phyloP scores from a whole-genome alignment of 371 early-diverging fungal species.

The Lichtheimia ornata region DNA sequence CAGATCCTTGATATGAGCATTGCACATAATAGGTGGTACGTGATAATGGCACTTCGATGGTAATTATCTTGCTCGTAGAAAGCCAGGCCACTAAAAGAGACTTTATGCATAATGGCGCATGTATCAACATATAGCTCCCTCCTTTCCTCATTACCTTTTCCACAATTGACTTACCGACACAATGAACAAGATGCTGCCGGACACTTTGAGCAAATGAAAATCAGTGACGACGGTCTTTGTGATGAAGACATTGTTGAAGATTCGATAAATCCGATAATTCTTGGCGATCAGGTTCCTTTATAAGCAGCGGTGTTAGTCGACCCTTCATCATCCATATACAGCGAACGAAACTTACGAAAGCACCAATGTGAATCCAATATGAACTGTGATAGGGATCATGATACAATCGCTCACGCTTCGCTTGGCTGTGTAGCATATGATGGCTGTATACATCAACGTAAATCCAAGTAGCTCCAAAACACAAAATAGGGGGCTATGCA shows the following conservation, averaged over 20 bases:
- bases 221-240: constrained; percentile 58
- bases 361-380: constrained; percentile 42
- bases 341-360: constrained; percentile 34
- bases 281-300: constrained; percentile 53
- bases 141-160: too few relatives aligned
- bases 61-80: constrained; percentile 21
- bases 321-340: not conserved
- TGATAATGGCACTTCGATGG: constrained; percentile 37
- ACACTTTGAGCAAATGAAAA: constrained; percentile 53
- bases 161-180: constrained; percentile 36
- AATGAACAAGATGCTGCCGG: constrained; percentile 49
- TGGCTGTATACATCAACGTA: constrained; percentile 36
- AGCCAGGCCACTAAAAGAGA: constrained; percentile 47
- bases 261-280: constrained; percentile 60
- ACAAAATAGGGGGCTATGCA: constrained; percentile 53
- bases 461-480: constrained; percentile 53
- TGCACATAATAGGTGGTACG: constrained; percentile 42
- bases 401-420: constrained; percentile 38
- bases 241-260: constrained; percentile 64
- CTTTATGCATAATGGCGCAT: constrained; percentile 23
- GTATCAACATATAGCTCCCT: too few relatives aligned
- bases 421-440: constrained; percentile 32
- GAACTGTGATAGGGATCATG: constrained; percentile 44
- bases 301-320: constrained; percentile 6
- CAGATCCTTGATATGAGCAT: constrained; percentile 41